Evolutionary conservation across 805 yeast genomes (phyloP).

Genomic region (Kluyveromyces lactis): DNA sequence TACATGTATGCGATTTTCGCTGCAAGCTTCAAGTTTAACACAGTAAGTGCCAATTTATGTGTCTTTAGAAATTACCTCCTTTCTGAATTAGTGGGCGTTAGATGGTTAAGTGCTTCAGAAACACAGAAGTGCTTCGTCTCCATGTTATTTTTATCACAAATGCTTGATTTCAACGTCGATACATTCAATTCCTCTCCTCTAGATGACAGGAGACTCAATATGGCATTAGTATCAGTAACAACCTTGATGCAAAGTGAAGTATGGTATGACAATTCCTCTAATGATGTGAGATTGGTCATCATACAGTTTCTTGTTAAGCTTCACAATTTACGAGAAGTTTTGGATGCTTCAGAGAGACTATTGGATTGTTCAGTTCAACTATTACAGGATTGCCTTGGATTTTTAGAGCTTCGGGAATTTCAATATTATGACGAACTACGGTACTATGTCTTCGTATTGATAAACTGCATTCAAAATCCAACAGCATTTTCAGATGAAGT

Average conservation of each 20-base stretch:
- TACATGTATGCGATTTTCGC: slow-evolving; percentile 26
- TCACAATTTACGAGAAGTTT: slow-evolving; percentile 26
- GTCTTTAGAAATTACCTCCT: slow-evolving; percentile 52
- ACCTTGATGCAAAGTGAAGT: slow-evolving; percentile 56
- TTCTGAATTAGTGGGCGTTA: slow-evolving; percentile 55
- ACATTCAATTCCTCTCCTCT: slow-evolving; percentile 30
- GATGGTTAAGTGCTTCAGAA: slow-evolving; percentile 5
- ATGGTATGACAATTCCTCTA: slow-evolving; percentile 50
- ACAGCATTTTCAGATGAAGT: slow-evolving; percentile 28
- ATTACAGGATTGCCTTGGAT: slow-evolving; percentile 25
- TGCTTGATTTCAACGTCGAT: slow-evolving; percentile 15
- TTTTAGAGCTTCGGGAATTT: slow-evolving; percentile 30
- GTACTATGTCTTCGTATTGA: slow-evolving; percentile 38
- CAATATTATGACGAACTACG: slow-evolving; percentile 34
- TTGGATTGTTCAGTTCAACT: slow-evolving; percentile 39
- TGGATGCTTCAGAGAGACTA: slow-evolving; percentile 32
- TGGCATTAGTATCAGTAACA: slow-evolving; percentile 47
- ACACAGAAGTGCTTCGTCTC: background rate
- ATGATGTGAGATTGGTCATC: slow-evolving; percentile 42
- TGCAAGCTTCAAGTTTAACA: slow-evolving; percentile 27
- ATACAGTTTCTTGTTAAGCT: slow-evolving; percentile 34
- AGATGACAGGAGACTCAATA: slow-evolving; percentile 55
- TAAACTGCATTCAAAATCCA: slow-evolving; percentile 18
- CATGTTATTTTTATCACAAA: background rate
- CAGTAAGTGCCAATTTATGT: slow-evolving; percentile 34